These are phyloP conservation scores for Phytophthora lateralis DNA, from an alignment of 352 stramenopile species.

Conservation along the genomic window DNA sequence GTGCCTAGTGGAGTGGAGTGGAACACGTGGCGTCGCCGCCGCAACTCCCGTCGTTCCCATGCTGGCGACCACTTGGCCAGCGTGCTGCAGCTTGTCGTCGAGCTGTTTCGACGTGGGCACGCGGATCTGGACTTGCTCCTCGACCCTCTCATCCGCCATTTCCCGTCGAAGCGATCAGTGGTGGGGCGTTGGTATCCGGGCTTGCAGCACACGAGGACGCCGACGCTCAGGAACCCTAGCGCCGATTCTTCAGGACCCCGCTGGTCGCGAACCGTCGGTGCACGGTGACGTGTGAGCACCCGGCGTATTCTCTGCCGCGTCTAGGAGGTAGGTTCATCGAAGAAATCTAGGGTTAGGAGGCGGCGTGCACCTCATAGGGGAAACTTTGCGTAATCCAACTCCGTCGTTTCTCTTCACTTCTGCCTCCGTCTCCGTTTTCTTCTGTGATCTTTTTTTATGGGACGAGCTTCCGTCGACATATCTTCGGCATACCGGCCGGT, in stretches of 20 bases:
- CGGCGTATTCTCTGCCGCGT: not conserved
- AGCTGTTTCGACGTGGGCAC: not conserved
- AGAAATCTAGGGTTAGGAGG: no score
- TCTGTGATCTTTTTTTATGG: no score
- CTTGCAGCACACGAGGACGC: not conserved
- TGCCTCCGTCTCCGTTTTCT: no score
- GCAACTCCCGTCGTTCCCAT: conserved; percentile 6
- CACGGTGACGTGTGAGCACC: not conserved
- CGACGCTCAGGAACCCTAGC: conserved; percentile 8
- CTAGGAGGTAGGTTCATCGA: not conserved
- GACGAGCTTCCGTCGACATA: no score
- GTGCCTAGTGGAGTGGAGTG: no score
- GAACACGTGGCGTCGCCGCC: not conserved
- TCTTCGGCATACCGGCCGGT: no score
- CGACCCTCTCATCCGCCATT: conserved; percentile 2
- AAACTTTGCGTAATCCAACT: no score
- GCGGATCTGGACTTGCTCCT: conserved; percentile 14
- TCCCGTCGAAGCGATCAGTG: not conserved
- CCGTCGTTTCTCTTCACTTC: no score
- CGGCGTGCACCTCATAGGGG: no score
- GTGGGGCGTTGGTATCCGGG: conserved; percentile 4
- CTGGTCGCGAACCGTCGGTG: not conserved
- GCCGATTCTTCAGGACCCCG: conserved; percentile 1
- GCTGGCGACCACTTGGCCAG: conserved; percentile 2
- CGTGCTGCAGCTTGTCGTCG: not conserved